Evolutionary conservation across 2,329 filamentous ascomycete species (phyloP), one percentile per base, ranked within the genome.

Genomic region (Xylaria sp.): DNA sequence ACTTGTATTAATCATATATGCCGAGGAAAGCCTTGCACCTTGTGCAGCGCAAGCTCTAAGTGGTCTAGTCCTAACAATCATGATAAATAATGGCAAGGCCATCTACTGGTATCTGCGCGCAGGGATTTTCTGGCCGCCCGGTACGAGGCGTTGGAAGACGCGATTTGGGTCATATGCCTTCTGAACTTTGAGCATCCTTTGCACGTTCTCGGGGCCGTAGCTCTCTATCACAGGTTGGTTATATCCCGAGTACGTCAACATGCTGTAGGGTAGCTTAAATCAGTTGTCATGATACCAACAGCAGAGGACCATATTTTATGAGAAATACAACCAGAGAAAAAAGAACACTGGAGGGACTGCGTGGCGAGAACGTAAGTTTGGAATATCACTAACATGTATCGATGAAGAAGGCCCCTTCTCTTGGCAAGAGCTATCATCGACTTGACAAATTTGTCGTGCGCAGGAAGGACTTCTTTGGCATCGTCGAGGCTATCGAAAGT

Each of bases 401-500:
- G 33, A 53, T 60, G 43, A 13, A 55, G 29, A 3, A 55, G 43
- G 17, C 44, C 37, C 8, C 51, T 23, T 19, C 23, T 21, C 13
- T 60, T 21, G 8, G 52, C 43, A 4, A 51, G 41, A n/a, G 10
- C 35, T 23, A 41, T 27, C 33, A 40, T 38, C 11, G 58, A 55
- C 33, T 60, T 27, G 43, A 55, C 58, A 33, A 60, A 55, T 10
- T 60, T 44, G 23, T 60, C 29, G 31, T 55, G 52, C 3, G 58
- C 51, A 3, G 58, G 58, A 10, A 60, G 27, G 15, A 60, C 58
- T 10, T 33, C 43, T 4, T 60, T 43, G 2, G 37, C 43, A 47
- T 56, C 58, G 9, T 55, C 44, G 3, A 60, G 35, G n/a, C 43
- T 48, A 27, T 60, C 29, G 58, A 43, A 60, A 29, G 35, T 55